Percentiles rank a stretch among this genome's conserved stretches.
phyloP scores from a whole-genome alignment of 2,329 filamentous ascomycete genomes.

The Alternaria triticimaculans region DNA sequence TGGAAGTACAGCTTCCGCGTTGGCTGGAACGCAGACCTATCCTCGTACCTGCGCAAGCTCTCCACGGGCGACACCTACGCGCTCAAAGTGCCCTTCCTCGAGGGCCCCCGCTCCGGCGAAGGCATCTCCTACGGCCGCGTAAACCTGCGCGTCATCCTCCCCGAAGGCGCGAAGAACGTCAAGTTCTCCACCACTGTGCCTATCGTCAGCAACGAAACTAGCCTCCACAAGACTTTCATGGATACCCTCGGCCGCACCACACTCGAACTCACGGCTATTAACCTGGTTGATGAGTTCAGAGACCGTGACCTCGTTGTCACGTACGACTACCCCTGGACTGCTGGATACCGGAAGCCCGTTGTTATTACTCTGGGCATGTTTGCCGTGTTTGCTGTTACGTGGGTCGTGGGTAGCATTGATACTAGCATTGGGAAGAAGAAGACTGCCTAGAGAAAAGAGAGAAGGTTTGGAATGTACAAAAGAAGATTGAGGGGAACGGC shows the following conservation, averaged over 20 bases:
- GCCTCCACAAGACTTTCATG: slow-evolving; percentile 85
- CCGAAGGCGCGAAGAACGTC: slow-evolving; percentile 88
- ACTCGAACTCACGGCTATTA: slow-evolving; percentile 79
- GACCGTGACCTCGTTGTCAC: slow-evolving; percentile 84
- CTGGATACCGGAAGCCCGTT: slow-evolving; percentile 83
- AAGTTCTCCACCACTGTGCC: slow-evolving; percentile 79
- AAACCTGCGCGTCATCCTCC: slow-evolving; percentile 81
- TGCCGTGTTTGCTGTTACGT: slow-evolving; percentile 75
- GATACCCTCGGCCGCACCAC: slow-evolving; percentile 89
- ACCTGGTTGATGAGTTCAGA: slow-evolving; percentile 88
- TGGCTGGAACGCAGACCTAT: slow-evolving; percentile 90
- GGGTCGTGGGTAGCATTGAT: slow-evolving; percentile 78
- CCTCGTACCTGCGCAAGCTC: slow-evolving; percentile 72
- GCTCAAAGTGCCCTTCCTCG: slow-evolving; percentile 89
- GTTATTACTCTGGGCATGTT: slow-evolving; percentile 78
- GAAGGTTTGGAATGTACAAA: background rate
- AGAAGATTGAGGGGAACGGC: background rate
- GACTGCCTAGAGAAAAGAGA: slow-evolving; percentile 25
- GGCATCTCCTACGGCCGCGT: slow-evolving; percentile 86
- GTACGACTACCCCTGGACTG: slow-evolving; percentile 81
- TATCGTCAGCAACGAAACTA: slow-evolving; percentile 65
- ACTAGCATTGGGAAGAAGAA: slow-evolving; percentile 75
- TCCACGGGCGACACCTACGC: slow-evolving; percentile 75
- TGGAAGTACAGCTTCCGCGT: slow-evolving; percentile 99
- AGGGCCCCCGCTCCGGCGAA: slow-evolving; percentile 86